Base-by-base conservation (phyloP, 163 green algal genomes). In the Scenedesmus sp. region DNA sequence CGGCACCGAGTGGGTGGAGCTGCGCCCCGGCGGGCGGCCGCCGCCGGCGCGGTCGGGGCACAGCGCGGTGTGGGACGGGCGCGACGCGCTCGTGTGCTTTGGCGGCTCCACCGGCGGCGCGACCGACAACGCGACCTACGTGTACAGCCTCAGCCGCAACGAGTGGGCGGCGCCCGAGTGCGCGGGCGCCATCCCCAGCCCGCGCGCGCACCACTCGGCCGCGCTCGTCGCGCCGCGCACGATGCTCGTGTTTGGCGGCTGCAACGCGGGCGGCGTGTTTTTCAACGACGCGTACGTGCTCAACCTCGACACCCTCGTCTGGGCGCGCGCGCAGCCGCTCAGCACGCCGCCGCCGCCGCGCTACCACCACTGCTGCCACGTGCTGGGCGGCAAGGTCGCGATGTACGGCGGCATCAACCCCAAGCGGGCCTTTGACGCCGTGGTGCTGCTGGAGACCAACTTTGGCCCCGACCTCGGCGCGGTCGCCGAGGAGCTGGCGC, bases 201-300 rank as follows among this genome's bases (percentile, higher is more conserved):
- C 85, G 5, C 86, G 85, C 53, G 88, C 87, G 31, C 83, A 89
- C 63, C 87, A 91, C 72, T 75, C 70, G 10, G 87, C 88, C 20
- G 70, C 82, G 51, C 63, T 89, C 58, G 31, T 90, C 4, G 57
- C 70, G 1, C 57, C 70, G 11, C 63, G 75, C 24, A 70, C 80
- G 7, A 87, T 91, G 79, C 85, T 93, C 28, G 81, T 93, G 24
- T 93, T 91, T 69, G 88, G 87, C 13, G 88, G 88, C 62, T 92
- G 85, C 77, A 86, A 85, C 48, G 76, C 75, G 31, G 14, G 74
- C 7, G 71, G 71, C 33, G 70, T 67, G 50, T 86, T 88, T 63
- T 79, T 83, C 45, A 80, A 91, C 26, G 89, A 92, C 57, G 57
- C 76, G 0, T 80, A 86, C 36, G 31, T 91, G n/a, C 81, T 93